These are phyloP conservation scores for Boletus sensibilis DNA, from an alignment of 768 basidiomycete species.

Conservation along the genomic window DNA sequence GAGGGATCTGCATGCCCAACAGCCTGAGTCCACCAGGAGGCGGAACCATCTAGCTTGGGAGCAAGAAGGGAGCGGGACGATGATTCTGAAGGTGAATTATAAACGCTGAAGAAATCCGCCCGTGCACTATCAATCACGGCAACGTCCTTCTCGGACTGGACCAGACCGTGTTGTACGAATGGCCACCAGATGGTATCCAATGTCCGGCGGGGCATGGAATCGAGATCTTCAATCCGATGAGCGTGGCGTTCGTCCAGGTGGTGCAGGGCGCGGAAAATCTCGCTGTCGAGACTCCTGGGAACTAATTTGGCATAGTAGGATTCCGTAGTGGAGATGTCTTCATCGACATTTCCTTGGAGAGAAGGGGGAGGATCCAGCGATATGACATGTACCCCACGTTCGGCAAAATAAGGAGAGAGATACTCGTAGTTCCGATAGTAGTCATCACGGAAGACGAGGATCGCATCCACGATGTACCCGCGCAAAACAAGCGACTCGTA, in stretches of 20 bases:
- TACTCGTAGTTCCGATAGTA: slow-evolving; percentile 91
- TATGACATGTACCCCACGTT: slow-evolving; percentile 58
- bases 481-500: slow-evolving; percentile 91
- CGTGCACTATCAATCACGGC: slow-evolving; percentile 90
- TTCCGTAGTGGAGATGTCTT: slow-evolving; percentile 56
- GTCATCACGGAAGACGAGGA: slow-evolving; percentile 79
- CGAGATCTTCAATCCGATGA: slow-evolving; percentile 66
- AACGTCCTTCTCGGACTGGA: slow-evolving; percentile 68
- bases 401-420: slow-evolving; percentile 72
- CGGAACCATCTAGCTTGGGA: slow-evolving; percentile 84
- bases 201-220: slow-evolving; percentile 76
- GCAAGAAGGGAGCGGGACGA: slow-evolving; percentile 41
- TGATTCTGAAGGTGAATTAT: slow-evolving; percentile 35
- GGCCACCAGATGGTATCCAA: slow-evolving; percentile 93
- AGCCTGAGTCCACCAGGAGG: slow-evolving; percentile 98
- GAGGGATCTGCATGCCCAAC: slow-evolving; percentile 79
- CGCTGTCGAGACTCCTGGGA: slow-evolving; percentile 33
- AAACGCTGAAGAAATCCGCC: slow-evolving; percentile 83
- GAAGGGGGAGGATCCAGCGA: slow-evolving; percentile 61
- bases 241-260: slow-evolving; percentile 65
- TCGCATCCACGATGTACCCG: slow-evolving; percentile 83
- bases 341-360: slow-evolving; percentile 37
- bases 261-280: slow-evolving; percentile 47
- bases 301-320: slow-evolving; percentile 66
- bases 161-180: slow-evolving; percentile 85